Evolutionary conservation across 2,329 filamentous ascomycete genomes (phyloP).

Genomic region (Claviceps monticola): DNA sequence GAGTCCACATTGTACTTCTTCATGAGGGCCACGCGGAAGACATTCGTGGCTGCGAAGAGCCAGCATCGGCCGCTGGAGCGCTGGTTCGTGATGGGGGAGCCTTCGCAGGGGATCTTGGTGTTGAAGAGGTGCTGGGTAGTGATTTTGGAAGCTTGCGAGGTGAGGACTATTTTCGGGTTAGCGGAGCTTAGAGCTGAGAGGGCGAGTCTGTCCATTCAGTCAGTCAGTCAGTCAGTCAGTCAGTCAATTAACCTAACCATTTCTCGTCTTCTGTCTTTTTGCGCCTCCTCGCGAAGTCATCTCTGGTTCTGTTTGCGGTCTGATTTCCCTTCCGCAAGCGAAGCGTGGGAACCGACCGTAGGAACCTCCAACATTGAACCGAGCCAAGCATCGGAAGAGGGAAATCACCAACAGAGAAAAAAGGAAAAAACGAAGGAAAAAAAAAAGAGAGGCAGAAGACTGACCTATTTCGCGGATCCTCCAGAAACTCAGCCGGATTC

Average conservation of each 20-base stretch:
- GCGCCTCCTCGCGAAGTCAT: too few species aligned
- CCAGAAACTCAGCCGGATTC: constrained; percentile 49
- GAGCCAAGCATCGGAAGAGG: too few species aligned
- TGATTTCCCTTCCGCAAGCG: too few species aligned
- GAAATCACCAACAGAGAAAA: not conserved
- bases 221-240: not conserved
- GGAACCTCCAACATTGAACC: too few species aligned
- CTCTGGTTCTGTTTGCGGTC: too few species aligned
- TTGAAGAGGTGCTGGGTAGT: constrained; percentile 72
- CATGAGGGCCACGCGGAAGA: constrained; percentile 82
- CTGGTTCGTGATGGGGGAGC: constrained; percentile 74
- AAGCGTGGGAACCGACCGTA: too few species aligned
- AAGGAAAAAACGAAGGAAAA: not conserved
- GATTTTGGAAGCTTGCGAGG: constrained; percentile 47
- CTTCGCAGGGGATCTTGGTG: constrained; percentile 67
- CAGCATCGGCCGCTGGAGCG: constrained; percentile 72
- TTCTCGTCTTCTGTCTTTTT: not conserved
- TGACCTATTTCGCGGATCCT: constrained; percentile 54
- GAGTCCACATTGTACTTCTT: constrained; percentile 62
- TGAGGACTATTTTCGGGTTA: constrained; percentile 51
- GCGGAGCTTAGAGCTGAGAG: constrained; percentile 57
- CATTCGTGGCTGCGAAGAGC: constrained; percentile 85
- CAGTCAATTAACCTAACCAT: too few species aligned
- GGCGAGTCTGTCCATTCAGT: constrained; percentile 43
- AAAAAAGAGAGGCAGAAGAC: not conserved